Evolutionary conservation across 2,329 filamentous ascomycete species (phyloP), one percentile per base, ranked within the genome.

Genomic region (Claviceps monticola): DNA sequence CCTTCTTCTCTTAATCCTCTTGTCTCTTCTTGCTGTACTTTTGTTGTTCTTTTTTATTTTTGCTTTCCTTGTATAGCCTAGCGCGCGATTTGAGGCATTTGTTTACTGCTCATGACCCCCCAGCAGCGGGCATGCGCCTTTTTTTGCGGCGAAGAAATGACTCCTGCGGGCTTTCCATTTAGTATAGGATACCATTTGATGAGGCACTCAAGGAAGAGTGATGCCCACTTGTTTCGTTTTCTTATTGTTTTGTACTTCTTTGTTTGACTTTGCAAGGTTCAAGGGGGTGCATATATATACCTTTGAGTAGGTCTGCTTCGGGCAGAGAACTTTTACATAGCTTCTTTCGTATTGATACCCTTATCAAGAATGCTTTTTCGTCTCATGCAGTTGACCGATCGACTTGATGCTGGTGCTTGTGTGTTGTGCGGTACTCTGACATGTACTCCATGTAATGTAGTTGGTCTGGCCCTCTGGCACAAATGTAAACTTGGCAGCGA

Each of bases 121-220:
- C 9, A 11, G 29, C 37, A 38, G 46, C 42, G 46, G 39, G 48
- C 48, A 53, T 53, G 9, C 14, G 26, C 11, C 16, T 23, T 52
- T 45, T 42, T 48, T 17, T 38, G 41, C 44, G 21, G 37, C 19
- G 36, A n/a, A 39, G 37, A 14, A 16, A 46, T 5, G 9, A 46
- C 8, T 43, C 11, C 16, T 41, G 21, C 39, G 16, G 7, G 39
- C 45, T 48, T 3, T 44, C 23, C 45, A 49, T 2, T 44, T 39
- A 44, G 43, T 48, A 48, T 14, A 53, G 45, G 52, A 53, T 53
- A 53, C 52, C 52, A 51, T 48, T 53, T 51, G 52, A 51, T 34
- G 52, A 51, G 52, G 51, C 49, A 42, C 42, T 34, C 29, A 9
- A 11, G n/a, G 34, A 39, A 37, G 23, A 19, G 48, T 23, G 39